Percentiles rank a stretch among this genome's conserved stretches.
Evolutionary conservation across 2,329 filamentous ascomycete species (phyloP).

Genomic region (Scedosporium boydii): DNA sequence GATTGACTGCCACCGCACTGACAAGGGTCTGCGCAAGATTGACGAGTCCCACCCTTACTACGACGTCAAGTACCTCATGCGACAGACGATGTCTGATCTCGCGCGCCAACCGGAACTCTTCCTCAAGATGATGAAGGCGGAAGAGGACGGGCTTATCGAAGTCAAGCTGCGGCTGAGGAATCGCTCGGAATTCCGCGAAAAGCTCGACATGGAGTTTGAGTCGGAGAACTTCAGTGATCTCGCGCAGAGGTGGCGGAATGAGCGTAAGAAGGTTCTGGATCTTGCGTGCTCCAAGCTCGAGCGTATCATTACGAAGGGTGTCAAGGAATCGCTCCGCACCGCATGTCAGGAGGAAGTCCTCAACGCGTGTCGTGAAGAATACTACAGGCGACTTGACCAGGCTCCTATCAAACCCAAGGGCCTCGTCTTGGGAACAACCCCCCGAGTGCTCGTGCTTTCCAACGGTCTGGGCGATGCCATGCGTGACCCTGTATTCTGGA

Average conservation of each 20-base stretch:
- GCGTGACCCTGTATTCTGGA: conserved; percentile 79
- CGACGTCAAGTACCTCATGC: conserved; percentile 92
- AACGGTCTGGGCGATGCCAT: conserved; percentile 67
- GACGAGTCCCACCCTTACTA: conserved; percentile 95
- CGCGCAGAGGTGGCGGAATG: conserved; percentile 88
- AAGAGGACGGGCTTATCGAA: conserved; percentile 85
- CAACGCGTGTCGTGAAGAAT: conserved; percentile 81
- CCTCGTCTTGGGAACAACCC: conserved; percentile 78
- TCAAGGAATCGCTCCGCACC: conserved; percentile 88
- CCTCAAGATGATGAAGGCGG: conserved; percentile 93
- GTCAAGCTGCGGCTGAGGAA: conserved; percentile 72
- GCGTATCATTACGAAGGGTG: conserved; percentile 74
- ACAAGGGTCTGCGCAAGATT: conserved; percentile 88
- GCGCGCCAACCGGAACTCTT: conserved; percentile 81
- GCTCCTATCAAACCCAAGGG: conserved; percentile 93
- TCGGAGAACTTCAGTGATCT: conserved; percentile 94
- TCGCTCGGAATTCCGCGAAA: conserved; percentile 64
- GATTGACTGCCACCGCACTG: conserved; percentile 81
- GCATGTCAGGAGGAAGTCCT: conserved; percentile 90
- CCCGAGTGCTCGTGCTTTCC: conserved; percentile 77
- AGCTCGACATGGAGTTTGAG: conserved; percentile 74
- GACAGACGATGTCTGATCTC: conserved; percentile 75
- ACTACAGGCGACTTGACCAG: conserved; percentile 83
- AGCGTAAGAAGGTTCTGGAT: conserved; percentile 78
- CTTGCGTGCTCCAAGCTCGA: conserved; percentile 74